Percentiles rank a stretch among this genome's conserved stretches.
Conservation (phyloP, 1,139 yeast species). For the Lodderomyces pseudojiufengensis region DNA sequence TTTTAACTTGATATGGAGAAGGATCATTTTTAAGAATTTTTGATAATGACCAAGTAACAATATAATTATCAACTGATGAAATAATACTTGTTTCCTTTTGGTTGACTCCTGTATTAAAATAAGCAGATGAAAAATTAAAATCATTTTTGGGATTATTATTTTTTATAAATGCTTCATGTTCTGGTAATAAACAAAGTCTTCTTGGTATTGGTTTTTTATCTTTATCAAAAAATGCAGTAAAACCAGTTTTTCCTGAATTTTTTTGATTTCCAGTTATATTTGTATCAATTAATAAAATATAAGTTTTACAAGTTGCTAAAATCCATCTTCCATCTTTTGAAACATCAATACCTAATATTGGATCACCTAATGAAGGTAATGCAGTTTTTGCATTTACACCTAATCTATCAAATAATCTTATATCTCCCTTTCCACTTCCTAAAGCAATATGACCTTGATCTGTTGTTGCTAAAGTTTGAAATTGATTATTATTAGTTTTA, state of each 20-base stretch:
- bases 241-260: conserved; percentile 62
- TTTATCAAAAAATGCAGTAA: conserved; percentile 58
- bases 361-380: conserved; percentile 79
- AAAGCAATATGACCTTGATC: conserved; percentile 72
- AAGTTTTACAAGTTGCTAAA: conserved; percentile 72
- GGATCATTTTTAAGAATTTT: conserved; percentile 48
- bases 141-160: conserved; percentile 45
- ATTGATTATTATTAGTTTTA: conserved; percentile 53
- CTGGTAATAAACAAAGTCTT: conserved; percentile 65
- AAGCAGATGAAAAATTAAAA: conserved; percentile 65
- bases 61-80: conserved; percentile 76
- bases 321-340: conserved; percentile 82
- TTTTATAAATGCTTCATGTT: conserved; percentile 65
- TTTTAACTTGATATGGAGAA: conserved; percentile 60
- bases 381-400: conserved; percentile 75
- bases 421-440: conserved; percentile 71
- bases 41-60: conserved; percentile 74
- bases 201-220: conserved; percentile 68
- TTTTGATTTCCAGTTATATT: conserved; percentile 56
- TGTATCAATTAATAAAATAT: conserved; percentile 65
- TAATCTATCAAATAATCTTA: conserved; percentile 65
- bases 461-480: conserved; percentile 67
- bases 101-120: conserved; percentile 66
- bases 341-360: conserved; percentile 61
- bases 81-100: conserved; percentile 68